Evolutionary conservation across 2,329 filamentous ascomycete species (phyloP), one percentile per base, ranked within the genome.

Genomic region (Aspergillus intermedius): DNA sequence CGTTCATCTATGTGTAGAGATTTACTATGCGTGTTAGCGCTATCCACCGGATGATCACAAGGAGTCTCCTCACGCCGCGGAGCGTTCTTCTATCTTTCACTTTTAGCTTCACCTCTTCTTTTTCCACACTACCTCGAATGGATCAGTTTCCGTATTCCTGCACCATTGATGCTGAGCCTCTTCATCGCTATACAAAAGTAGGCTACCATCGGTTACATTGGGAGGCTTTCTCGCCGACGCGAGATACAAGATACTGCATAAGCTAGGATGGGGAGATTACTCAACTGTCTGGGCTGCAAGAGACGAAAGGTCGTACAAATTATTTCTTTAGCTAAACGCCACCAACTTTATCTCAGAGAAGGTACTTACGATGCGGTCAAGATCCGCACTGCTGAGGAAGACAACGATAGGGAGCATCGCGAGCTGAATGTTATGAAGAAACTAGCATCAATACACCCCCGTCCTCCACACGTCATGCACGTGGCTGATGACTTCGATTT

Each of bases 401-500:
- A 47, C 6, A 5, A 54, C 44, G 12, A 49, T 46, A 28, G 41
- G 22, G 37, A 54, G 8, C 49, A 8, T n/a, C 51, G 42, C 54
- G 58, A 60, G 30, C 47, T 62, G 10, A 34, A 56, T 32, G 47
- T 42, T 5, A 41, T 60, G 46, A 53, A 53, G 22, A 22, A 49
- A 23, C 12, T 59, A 17, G 17, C 47, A 43, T 55, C 55, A 37
- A n/a, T 25, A 40, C 35, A 57, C 12, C 39, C 54, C 22, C 54
- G 51, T 17, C 49, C 43, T 15, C 50, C 49, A 35, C 54, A 74
- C 59, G 32, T 73, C 10, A 63, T 71, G 37, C 60, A 52, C 22
- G 37, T 74, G 19, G 49, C 68, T 19, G 66, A 73, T 51, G 21
- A 60, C 15, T 76, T 76, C 34, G 37, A 66, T 6, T 45, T 71